Percentiles rank a stretch among this genome's conserved stretches.
Conservation (phyloP, 2,329 filamentous ascomycete species). For the Xylaria sp. region DNA sequence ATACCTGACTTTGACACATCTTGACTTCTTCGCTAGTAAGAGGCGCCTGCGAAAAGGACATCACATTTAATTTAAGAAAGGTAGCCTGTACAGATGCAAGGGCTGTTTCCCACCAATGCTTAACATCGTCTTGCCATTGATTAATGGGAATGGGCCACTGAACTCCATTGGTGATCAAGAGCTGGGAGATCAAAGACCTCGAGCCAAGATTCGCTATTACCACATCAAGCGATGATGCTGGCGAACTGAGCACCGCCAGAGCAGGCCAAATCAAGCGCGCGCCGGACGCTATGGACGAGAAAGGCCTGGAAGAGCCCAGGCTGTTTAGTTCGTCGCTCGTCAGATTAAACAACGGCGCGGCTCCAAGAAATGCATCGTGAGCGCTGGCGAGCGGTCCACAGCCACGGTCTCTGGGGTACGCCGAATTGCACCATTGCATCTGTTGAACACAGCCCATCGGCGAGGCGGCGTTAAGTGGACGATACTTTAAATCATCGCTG, state of each 20-base stretch:
- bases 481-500: conserved; percentile 5
- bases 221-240: neutral
- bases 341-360: conserved; percentile 33
- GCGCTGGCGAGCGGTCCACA: conserved; percentile 32
- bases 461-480: conserved; percentile 23
- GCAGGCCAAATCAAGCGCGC: neutral
- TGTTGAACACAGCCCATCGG: conserved; percentile 35
- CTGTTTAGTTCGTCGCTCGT: neutral
- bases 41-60: neutral
- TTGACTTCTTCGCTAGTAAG: neutral
- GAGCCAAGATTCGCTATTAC: neutral
- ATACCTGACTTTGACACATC: conserved; percentile 1
- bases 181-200: neutral
- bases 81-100: conserved; percentile 1
- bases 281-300: neutral
- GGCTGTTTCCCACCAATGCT: neutral
- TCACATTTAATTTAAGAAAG: neutral
- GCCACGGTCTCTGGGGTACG: conserved; percentile 20
- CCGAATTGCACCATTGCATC: conserved; percentile 35
- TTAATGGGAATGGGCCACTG: neutral
- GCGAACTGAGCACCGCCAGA: neutral
- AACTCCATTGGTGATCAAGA: neutral
- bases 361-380: conserved; percentile 21
- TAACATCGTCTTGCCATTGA: neutral
- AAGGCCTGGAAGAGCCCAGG: neutral